Conservation (phyloP, 2,329 filamentous ascomycete genomes). For the Blastomyces silverae region DNA sequence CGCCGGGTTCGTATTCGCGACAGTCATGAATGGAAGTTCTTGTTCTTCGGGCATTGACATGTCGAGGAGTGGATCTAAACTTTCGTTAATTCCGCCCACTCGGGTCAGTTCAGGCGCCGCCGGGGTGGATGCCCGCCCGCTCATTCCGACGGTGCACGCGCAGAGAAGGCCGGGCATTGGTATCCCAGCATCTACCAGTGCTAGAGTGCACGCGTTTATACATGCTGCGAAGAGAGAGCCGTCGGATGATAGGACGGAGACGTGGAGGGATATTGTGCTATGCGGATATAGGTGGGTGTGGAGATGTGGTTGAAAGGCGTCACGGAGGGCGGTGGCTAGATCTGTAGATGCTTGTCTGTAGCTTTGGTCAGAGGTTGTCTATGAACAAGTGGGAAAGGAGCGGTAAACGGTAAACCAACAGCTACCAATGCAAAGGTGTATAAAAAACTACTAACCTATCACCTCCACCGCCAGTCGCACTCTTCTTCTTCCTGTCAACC, state of each 20-base stretch:
- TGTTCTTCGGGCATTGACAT: slow-evolving; percentile 47
- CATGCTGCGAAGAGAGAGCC: slow-evolving; percentile 84
- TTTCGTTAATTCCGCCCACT: slow-evolving; percentile 32
- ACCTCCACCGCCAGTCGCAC: slow-evolving; percentile 38
- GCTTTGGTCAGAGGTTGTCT: neutral
- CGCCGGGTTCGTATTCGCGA: slow-evolving; percentile 56
- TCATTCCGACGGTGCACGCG: slow-evolving; percentile 75
- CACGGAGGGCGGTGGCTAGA: slow-evolving; percentile 60
- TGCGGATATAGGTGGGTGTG: slow-evolving; percentile 87
- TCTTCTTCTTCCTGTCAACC: slow-evolving; percentile 67
- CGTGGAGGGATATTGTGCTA: slow-evolving; percentile 70
- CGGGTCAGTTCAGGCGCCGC: slow-evolving; percentile 24
- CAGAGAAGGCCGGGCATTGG: slow-evolving; percentile 90
- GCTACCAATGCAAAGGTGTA: slow-evolving; percentile 31
- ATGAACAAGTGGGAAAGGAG: too few relatives aligned
- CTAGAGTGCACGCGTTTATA: slow-evolving; percentile 84
- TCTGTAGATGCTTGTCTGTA: slow-evolving; percentile 59
- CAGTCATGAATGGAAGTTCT: slow-evolving; percentile 81
- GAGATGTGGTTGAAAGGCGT: slow-evolving; percentile 68
- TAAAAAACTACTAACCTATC: slow-evolving; percentile 60
- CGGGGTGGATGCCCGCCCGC: slow-evolving; percentile 42
- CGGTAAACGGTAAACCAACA: neutral
- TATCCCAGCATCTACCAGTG: slow-evolving; percentile 87
- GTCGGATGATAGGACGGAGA: slow-evolving; percentile 85
- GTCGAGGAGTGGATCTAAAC: slow-evolving; percentile 40